phyloP scores from a whole-genome alignment of 2,329 filamentous ascomycete species.

The Hypoxylon sp. region DNA sequence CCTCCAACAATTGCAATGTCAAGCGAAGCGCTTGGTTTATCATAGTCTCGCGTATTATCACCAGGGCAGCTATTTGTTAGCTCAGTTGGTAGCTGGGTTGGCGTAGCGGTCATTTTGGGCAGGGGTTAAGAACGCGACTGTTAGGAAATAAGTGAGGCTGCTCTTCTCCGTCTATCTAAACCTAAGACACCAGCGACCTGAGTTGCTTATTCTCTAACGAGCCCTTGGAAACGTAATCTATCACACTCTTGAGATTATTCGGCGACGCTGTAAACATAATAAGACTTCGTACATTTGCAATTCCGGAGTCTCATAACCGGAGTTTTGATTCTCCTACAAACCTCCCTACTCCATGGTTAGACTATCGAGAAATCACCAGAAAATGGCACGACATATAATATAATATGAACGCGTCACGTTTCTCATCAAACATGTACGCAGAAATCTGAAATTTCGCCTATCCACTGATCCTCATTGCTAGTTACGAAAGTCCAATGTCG shows the following conservation, averaged over 20 bases:
- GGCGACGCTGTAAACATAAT: no score
- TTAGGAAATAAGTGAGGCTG: not conserved
- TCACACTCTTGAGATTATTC: not conserved
- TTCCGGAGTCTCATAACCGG: not conserved
- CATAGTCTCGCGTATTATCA: not conserved
- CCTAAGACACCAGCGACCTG: no score
- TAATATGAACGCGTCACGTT: not conserved
- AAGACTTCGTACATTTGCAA: not conserved
- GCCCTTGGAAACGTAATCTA: not conserved
- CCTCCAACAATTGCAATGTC: constrained; percentile 61
- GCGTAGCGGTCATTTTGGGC: not conserved
- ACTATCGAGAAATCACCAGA: not conserved
- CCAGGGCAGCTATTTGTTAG: not conserved
- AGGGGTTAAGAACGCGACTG: not conserved
- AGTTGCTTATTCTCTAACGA: not conserved
- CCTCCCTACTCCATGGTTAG: not conserved
- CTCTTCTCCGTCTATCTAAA: not conserved
- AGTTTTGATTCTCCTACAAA: not conserved
- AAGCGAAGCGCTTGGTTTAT: constrained; percentile 20
- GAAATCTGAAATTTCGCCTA: not conserved
- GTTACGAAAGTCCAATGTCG: not conserved
- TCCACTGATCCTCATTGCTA: not conserved
- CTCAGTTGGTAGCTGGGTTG: not conserved
- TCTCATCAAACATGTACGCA: no score
- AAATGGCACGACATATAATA: not conserved